Percentiles rank a stretch among this genome's conserved stretches.
These are phyloP conservation scores for Pythium phragmiticola DNA, from an alignment of 352 stramenopile genomes.

Conservation along the genomic window DNA sequence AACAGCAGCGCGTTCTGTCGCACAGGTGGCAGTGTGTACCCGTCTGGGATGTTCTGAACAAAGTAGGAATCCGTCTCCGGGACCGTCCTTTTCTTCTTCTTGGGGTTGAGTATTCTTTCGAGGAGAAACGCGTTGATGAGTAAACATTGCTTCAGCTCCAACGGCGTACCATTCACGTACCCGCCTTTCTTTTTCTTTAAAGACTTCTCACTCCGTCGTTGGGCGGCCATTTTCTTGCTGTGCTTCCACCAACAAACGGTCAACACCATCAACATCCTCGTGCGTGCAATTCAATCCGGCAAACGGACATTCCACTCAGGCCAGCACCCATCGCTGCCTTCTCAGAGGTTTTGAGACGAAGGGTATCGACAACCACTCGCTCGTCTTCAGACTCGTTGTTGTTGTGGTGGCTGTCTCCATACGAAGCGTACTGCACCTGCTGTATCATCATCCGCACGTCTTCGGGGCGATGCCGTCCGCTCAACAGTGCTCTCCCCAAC, in stretches of 20 bases:
- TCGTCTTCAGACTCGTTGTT: constrained; percentile 8
- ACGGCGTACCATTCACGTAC: constrained; percentile 1
- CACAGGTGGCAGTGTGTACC: constrained; percentile 20
- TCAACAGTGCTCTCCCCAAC: constrained; percentile 26
- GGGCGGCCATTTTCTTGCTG: constrained; percentile 20
- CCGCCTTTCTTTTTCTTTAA: constrained; percentile 10
- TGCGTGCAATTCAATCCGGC: background rate
- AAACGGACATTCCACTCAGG: constrained; percentile 10
- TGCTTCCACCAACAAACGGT: background rate
- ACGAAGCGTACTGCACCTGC: background rate
- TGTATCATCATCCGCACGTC: constrained; percentile 5
- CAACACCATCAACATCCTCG: background rate
- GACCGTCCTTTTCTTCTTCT: constrained; percentile 5
- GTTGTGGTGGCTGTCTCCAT: constrained; percentile 11
- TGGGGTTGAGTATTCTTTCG: constrained; percentile 10
- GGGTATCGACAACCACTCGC: background rate
- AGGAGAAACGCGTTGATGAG: background rate
- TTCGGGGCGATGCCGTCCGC: constrained; percentile 12
- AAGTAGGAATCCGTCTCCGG: background rate
- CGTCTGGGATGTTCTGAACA: background rate
- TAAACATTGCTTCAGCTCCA: background rate
- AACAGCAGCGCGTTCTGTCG: constrained; percentile 10
- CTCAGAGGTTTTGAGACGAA: background rate
- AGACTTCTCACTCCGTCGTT: background rate
- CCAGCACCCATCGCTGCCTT: background rate